phyloP scores from a whole-genome alignment of 2,329 filamentous ascomycete species.

The Pyricularia pennisetigena region DNA sequence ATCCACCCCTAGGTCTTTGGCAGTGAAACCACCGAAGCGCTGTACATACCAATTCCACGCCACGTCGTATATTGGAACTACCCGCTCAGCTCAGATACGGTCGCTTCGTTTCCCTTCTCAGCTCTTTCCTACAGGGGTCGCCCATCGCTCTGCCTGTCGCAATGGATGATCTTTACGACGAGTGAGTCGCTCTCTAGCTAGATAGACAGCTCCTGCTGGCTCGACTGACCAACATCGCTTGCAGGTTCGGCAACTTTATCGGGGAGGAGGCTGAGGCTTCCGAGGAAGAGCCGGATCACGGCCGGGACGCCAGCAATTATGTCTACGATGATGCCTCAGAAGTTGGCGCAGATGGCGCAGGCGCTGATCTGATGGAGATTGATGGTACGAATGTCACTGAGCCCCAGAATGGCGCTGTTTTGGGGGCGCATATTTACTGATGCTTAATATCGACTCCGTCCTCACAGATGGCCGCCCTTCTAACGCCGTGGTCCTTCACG shows the following conservation, averaged over 20 bases:
- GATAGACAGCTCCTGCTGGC: background rate
- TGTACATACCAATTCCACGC: background rate
- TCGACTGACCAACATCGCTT: slow-evolving; percentile 3
- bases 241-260: slow-evolving; percentile 95
- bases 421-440: background rate
- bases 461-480: slow-evolving; percentile 67
- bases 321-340: slow-evolving; percentile 71
- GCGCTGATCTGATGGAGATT: slow-evolving; percentile 87
- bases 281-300: slow-evolving; percentile 74
- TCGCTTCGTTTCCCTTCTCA: background rate
- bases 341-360: slow-evolving; percentile 51
- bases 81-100: background rate
- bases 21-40: background rate
- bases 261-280: slow-evolving; percentile 79
- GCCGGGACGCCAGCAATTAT: slow-evolving; percentile 63
- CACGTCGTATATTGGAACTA: background rate
- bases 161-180: slow-evolving; percentile 94
- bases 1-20: background rate
- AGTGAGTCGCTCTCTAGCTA: slow-evolving; percentile 45
- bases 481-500: slow-evolving; percentile 94
- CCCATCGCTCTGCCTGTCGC: slow-evolving; percentile 7
- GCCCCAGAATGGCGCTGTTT: background rate
- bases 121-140: background rate
- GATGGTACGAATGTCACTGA: slow-evolving; percentile 48
- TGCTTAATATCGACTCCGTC: slow-evolving; percentile 14